Evolutionary conservation across 2,329 filamentous ascomycete species (phyloP).

Genomic region (Podosphaera xanthii): DNA sequence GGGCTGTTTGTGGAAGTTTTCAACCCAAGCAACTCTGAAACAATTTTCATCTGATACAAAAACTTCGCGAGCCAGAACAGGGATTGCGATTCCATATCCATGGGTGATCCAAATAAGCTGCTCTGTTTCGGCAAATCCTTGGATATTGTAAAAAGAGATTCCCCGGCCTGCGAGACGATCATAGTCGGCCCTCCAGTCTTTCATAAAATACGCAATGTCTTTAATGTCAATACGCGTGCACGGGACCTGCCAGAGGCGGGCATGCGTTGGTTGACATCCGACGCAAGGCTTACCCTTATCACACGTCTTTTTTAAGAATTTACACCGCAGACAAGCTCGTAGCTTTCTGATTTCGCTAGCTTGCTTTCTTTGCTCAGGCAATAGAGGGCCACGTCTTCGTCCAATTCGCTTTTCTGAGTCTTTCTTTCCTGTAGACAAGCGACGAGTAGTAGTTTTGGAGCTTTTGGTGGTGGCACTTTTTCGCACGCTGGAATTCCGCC

Average conservation of each 20-base stretch:
- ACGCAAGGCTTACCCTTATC: slow-evolving; percentile 93
- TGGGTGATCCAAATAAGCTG: slow-evolving; percentile 78
- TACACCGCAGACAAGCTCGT: slow-evolving; percentile 81
- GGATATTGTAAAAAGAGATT: slow-evolving; percentile 86
- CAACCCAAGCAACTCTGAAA: slow-evolving; percentile 85
- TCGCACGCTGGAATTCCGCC: slow-evolving; percentile 49
- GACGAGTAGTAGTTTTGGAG: slow-evolving; percentile 65
- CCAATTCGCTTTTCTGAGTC: slow-evolving; percentile 83
- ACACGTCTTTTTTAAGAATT: slow-evolving; percentile 97
- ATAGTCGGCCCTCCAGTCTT: slow-evolving; percentile 96
- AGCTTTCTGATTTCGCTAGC: slow-evolving; percentile 92
- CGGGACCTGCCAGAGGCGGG: slow-evolving; percentile 87
- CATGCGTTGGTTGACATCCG: slow-evolving; percentile 87
- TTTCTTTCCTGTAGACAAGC: slow-evolving; percentile 52
- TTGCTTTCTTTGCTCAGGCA: slow-evolving; percentile 86
- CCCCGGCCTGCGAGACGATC: slow-evolving; percentile 71
- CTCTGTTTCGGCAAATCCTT: slow-evolving; percentile 50
- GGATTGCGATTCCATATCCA: slow-evolving; percentile 80
- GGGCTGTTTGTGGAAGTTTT: slow-evolving; percentile 52
- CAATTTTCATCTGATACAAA: slow-evolving; percentile 80
- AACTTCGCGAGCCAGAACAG: slow-evolving; percentile 82
- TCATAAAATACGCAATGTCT: slow-evolving; percentile 96
- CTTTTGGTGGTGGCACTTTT: slow-evolving; percentile 42
- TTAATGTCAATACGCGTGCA: slow-evolving; percentile 98
- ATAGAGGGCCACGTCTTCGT: slow-evolving; percentile 66